Evolutionary conservation across 208 protist genomes (phyloP).

Genomic region (Angomonas deanei): DNA sequence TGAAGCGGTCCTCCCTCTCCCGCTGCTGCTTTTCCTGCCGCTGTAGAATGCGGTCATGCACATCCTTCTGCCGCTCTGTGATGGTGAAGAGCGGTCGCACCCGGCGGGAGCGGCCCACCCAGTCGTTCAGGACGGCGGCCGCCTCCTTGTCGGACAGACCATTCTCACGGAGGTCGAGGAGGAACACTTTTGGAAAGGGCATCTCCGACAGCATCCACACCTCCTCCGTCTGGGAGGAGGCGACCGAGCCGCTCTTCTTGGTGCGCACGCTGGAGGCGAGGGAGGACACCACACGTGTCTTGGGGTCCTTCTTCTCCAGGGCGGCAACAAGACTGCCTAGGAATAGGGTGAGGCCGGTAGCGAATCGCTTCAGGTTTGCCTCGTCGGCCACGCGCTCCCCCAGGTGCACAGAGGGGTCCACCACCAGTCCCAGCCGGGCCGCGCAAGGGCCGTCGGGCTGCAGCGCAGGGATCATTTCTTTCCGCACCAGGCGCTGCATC

Average conservation of each 20-base stretch:
- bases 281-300: not conserved
- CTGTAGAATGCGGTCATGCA: slow-evolving; percentile 10
- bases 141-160: slow-evolving; percentile 24
- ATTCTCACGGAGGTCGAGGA: slow-evolving; percentile 29
- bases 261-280: not conserved
- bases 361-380: slow-evolving; percentile 21
- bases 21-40: not conserved
- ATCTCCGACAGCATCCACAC: not conserved
- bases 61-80: not conserved
- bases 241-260: not conserved
- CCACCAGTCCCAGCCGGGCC: slow-evolving; percentile 18
- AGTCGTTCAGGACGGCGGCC: not conserved
- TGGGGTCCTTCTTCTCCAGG: slow-evolving; percentile 6
- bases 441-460: not conserved
- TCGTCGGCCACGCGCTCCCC: slow-evolving; percentile 22
- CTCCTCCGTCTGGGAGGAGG: not conserved
- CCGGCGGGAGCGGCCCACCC: slow-evolving; percentile 11
- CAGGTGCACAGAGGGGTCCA: slow-evolving; percentile 33
- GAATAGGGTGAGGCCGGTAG: slow-evolving; percentile 23
- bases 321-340: slow-evolving; percentile 21
- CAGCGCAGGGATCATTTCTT: slow-evolving; percentile 1
- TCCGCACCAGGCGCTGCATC: slow-evolving; percentile 4
- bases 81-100: slow-evolving; percentile 16
- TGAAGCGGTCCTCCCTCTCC: not conserved
- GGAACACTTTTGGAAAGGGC: slow-evolving; percentile 19